phyloP scores from a whole-genome alignment of 225 moss, liverwort and hornwort genomes.

The Bryum argenteum region DNA sequence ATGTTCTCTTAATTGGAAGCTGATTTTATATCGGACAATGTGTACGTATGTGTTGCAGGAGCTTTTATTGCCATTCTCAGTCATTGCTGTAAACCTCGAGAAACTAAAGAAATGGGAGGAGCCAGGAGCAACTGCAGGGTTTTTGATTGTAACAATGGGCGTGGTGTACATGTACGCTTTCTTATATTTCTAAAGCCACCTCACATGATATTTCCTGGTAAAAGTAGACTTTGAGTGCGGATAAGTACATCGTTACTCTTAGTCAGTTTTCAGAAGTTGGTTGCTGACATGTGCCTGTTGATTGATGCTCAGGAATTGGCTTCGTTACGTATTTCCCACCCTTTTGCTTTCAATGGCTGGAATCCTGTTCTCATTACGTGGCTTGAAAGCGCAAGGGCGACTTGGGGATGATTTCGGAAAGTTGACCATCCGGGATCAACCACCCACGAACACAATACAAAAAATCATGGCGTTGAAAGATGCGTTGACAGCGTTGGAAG shows the following conservation, averaged over 20 bases:
- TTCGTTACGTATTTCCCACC: slow-evolving; percentile 71
- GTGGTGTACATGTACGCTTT: slow-evolving; percentile 78
- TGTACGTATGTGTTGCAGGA: slow-evolving; percentile 54
- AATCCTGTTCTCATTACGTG: slow-evolving; percentile 59
- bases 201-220: neutral
- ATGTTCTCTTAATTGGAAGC: neutral
- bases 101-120: slow-evolving; percentile 88
- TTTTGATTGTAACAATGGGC: slow-evolving; percentile 65
- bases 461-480: slow-evolving; percentile 93
- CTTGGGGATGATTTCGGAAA: slow-evolving; percentile 76
- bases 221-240: neutral
- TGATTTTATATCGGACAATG: neutral
- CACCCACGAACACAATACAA: slow-evolving; percentile 88
- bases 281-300: slow-evolving; percentile 18
- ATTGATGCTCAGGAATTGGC: slow-evolving; percentile 73
- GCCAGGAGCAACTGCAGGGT: slow-evolving; percentile 67
- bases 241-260: neutral
- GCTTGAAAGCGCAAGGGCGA: slow-evolving; percentile 68
- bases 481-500: slow-evolving; percentile 74
- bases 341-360: slow-evolving; percentile 69
- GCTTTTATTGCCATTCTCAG: slow-evolving; percentile 76
- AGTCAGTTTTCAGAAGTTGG: neutral
- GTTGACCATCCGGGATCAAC: slow-evolving; percentile 80
- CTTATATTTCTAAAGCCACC: neutral
- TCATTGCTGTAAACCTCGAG: slow-evolving; percentile 59